These are phyloP conservation scores for Chlorophyllum brunneum DNA, from an alignment of 768 basidiomycete genomes.

Conservation along the genomic window DNA sequence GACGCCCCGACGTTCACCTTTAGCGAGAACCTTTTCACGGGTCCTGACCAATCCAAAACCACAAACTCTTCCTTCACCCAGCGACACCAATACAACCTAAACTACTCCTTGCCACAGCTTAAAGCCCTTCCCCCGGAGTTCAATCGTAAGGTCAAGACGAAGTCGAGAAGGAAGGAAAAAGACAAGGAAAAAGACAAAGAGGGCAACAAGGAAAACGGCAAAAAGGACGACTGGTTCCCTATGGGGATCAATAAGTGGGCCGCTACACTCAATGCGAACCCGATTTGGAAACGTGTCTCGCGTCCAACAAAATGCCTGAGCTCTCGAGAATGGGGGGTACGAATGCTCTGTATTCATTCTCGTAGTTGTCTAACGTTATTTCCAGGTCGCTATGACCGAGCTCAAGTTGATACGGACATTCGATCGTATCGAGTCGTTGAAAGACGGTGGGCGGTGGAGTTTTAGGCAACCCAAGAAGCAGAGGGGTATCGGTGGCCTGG, in stretches of 20 bases:
- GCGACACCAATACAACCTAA: constrained; percentile 37
- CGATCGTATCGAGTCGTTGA: constrained; percentile 81
- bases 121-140: constrained; percentile 53
- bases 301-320: constrained; percentile 74
- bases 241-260: constrained; percentile 71
- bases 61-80: constrained; percentile 21
- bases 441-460: constrained; percentile 80
- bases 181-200: constrained; percentile 51
- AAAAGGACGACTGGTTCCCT: constrained; percentile 60
- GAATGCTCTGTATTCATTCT: constrained; percentile 23
- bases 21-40: constrained; percentile 15
- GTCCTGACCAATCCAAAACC: constrained; percentile 12
- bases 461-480: constrained; percentile 96
- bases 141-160: constrained; percentile 34
- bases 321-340: constrained; percentile 79
- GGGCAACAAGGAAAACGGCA: constrained; percentile 36
- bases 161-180: constrained; percentile 38
- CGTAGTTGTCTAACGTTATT: constrained; percentile 1
- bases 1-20: constrained; percentile 15
- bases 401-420: constrained; percentile 74
- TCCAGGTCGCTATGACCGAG: constrained; percentile 75
- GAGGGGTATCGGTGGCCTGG: constrained; percentile 65
- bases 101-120: constrained; percentile 53
- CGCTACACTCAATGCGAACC: constrained; percentile 72
- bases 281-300: constrained; percentile 65